Evolutionary conservation across 768 basidiomycete genomes (phyloP).

Genomic region (Boletellus ananiceps): DNA sequence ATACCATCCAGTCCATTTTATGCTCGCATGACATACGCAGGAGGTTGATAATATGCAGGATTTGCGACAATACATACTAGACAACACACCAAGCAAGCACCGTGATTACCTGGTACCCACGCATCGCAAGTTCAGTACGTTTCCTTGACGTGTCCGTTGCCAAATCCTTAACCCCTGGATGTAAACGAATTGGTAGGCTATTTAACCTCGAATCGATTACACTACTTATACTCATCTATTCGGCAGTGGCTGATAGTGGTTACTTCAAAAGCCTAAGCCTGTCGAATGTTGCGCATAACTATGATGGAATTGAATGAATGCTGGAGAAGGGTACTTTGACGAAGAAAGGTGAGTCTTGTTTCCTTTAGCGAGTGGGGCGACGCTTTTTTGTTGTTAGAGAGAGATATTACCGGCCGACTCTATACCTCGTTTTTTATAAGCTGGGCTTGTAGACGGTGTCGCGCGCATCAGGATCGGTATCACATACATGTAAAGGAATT

Average conservation of each 20-base stretch:
- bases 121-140: too few species aligned
- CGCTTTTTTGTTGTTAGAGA: slow-evolving; percentile 16
- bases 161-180: slow-evolving; percentile 32
- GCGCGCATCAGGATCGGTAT: slow-evolving; percentile 16
- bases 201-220: not conserved
- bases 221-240: not conserved
- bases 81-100: too few species aligned
- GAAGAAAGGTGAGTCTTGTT: slow-evolving; percentile 15
- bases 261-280: slow-evolving; percentile 21
- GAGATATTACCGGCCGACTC: slow-evolving; percentile 29
- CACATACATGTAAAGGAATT: slow-evolving; percentile 23
- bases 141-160: too few species aligned
- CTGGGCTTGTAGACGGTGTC: not conserved
- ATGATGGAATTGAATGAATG: slow-evolving; percentile 21
- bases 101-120: too few species aligned
- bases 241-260: slow-evolving; percentile 15
- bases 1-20: too few species aligned
- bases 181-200: slow-evolving; percentile 42
- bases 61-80: too few species aligned
- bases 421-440: not conserved
- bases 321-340: slow-evolving; percentile 22
- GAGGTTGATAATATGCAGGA: too few species aligned
- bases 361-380: not conserved
- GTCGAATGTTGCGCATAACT: slow-evolving; percentile 23
- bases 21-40: too few species aligned